Conservation (phyloP, 768 basidiomycete genomes). For the Boletus sp. region DNA sequence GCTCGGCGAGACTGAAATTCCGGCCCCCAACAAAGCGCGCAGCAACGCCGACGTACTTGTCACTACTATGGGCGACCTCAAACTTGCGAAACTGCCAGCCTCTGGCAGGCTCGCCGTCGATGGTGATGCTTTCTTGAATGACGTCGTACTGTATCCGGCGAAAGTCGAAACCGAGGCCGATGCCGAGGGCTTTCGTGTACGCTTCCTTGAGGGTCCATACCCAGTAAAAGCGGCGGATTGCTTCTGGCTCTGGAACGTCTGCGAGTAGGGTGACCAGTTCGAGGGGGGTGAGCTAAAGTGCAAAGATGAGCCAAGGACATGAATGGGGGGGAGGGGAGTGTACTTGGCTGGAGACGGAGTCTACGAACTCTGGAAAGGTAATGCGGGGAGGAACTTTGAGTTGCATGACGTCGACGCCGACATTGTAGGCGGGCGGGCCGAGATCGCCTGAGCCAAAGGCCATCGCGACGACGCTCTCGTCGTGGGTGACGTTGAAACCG, state of each 20-base stretch:
- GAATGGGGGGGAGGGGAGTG: not conserved
- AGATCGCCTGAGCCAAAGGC: conserved; percentile 46
- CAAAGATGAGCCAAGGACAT: conserved; percentile 7
- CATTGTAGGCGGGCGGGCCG: conserved; percentile 50
- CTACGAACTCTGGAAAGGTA: conserved; percentile 57
- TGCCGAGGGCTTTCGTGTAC: conserved; percentile 83
- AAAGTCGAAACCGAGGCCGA: conserved; percentile 83
- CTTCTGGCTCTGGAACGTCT: conserved; percentile 45
- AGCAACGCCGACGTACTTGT: conserved; percentile 63
- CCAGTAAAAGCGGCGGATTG: conserved; percentile 66
- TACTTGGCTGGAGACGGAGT: conserved; percentile 65
- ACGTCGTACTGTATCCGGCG: conserved; percentile 70
- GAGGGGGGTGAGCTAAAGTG: conserved; percentile 37
- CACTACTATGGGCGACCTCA: conserved; percentile 43
- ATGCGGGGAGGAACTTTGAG: conserved; percentile 58
- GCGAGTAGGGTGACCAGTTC: conserved; percentile 36
- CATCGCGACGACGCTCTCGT: conserved; percentile 70
- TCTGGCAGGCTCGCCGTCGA: conserved; percentile 53
- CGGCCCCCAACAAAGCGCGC: conserved; percentile 56
- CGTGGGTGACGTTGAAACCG: conserved; percentile 81
- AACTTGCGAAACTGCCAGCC: conserved; percentile 75
- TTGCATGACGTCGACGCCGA: conserved; percentile 85
- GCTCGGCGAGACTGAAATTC: conserved; percentile 30
- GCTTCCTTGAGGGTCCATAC: conserved; percentile 93
- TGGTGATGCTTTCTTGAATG: conserved; percentile 43